Evolutionary conservation across 2,329 filamentous ascomycete species (phyloP), one percentile per base, ranked within the genome.

Genomic region (Fusarium coffeatum): DNA sequence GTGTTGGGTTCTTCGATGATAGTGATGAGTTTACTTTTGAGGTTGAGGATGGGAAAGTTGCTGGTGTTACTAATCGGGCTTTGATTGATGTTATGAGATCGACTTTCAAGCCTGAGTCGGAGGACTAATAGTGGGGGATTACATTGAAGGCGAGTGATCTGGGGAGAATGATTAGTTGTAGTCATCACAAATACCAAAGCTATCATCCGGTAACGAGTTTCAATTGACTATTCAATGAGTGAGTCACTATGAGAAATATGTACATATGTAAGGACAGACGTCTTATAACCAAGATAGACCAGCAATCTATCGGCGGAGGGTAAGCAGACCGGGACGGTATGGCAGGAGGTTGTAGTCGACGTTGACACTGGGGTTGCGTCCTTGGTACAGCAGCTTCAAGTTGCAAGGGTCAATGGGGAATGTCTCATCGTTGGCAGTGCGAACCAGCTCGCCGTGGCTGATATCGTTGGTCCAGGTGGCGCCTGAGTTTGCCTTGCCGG

Each of bases 401-500:
- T 89, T 90, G 80, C 89, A 91, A 2, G 88, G 81, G 73, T 90
- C 87, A 60, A 92, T 76, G 0, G 86, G 84, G 78, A 89, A 84
- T 1, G 88, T 91, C 81, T 92, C 85, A 72, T 91, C 89, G 6
- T 84, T 76, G 71, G 82, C 85, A 58, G 65, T 81, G 60, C 88
- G 84, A 54, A 90, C 74, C 46, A 91, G 75, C 64, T 91, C 89
- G 41, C 89, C 89, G 72, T 90, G 88, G 74, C 86, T 89, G 74
- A 92, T 90, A 66, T 90, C 87, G 76, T 90, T 86, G 43, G 88
- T 90, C 89, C 89, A 92, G 12, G 70, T 61, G 3, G 87, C 87
- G 41, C 87, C 89, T 63, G 84, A 89, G 79, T 91, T 91, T 30
- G 83, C 86, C 80, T 88, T 89, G 71, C 89, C 87, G 16, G 89